Base-by-base conservation (phyloP, 768 basidiomycete genomes). In the Tulasnella sp. region DNA sequence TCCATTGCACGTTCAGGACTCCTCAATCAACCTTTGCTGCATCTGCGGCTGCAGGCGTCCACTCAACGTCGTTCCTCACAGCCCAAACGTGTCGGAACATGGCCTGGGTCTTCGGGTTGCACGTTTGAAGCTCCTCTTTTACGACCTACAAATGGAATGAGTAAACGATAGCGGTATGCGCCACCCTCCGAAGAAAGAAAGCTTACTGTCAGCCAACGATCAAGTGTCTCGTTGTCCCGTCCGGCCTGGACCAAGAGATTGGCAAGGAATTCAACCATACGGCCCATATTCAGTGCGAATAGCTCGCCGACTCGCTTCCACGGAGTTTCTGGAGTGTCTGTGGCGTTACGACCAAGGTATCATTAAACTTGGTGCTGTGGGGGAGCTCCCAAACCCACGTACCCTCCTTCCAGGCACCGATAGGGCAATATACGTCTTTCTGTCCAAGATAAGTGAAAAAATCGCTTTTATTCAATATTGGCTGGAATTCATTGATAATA, bases 111-210 rank as follows among this genome's bases (percentile, higher is more conserved):
- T 52, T 40, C 9, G 49, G 71, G 14, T 37, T 45, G 37, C 40
- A 52, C 2, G 38, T 72, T 40, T 72, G 17, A 11, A 72, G 17
- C 71, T 72, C 71, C 40, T 72, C 31, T 45, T 72, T 72, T n/a
- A 25, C 37, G 42, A 12, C 36, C 71, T 72, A 31, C 31, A 19
- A 40, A 3, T 9, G 1, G 34, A 19, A 70, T 2, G 64, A 67
- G n/a, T n/a, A 40, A 6, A 5, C 22, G 39, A 39, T n/a, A 1
- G 68, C 39, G 19, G 11, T 3, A 11, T 34, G 34, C n/a, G 39
- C 3, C 1, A 36, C 22, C 12, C 22, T 6, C 22, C 6, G 0
- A 49, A 49, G 11, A 8, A 49, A 64, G 0, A 25, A 12, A 5
- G 15, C 71, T 12, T 52, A 72, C 71, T 40, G 37, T 40, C 49